A percentile compares a stretch with the other conserved stretches of the same genome.
Evolutionary conservation across 2,329 filamentous ascomycete genomes (phyloP).

Genomic region (Colletotrichum lupini): DNA sequence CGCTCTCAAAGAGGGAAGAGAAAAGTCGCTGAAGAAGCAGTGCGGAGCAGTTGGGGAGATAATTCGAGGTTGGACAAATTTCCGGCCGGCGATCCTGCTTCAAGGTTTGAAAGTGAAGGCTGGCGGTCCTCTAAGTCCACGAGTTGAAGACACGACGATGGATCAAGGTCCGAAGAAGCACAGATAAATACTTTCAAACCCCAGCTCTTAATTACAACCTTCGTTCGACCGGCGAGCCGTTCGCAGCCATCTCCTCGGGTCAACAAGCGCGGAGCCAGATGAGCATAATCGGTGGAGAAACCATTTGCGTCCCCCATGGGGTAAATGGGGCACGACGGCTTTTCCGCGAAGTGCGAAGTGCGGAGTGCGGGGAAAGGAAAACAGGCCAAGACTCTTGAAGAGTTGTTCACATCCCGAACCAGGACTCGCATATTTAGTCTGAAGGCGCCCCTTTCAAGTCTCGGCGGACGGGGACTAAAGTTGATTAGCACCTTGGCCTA

Average conservation of each 20-base stretch:
- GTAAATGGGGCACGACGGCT: slow-evolving; percentile 28
- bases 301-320: slow-evolving; percentile 18
- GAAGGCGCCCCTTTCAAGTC: not conserved
- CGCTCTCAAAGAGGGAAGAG: not conserved
- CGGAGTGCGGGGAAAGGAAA: slow-evolving; percentile 30
- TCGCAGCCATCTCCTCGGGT: slow-evolving; percentile 17
- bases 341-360: slow-evolving; percentile 19
- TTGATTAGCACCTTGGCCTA: not conserved
- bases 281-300: slow-evolving; percentile 28
- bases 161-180: not conserved
- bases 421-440: slow-evolving; percentile 9
- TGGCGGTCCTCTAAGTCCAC: not conserved
- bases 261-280: slow-evolving; percentile 11
- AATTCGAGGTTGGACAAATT: not conserved
- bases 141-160: not conserved
- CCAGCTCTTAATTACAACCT: not conserved
- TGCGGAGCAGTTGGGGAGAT: not conserved
- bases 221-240: not conserved
- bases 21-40: not conserved
- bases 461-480: slow-evolving; percentile 1
- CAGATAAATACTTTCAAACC: not conserved
- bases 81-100: not conserved
- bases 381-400: slow-evolving; percentile 16
- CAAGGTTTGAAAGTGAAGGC: not conserved
- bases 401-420: not conserved